phyloP scores from a whole-genome alignment of 371 early-diverging fungal genomes.

The Sporodiniella umbellata region DNA sequence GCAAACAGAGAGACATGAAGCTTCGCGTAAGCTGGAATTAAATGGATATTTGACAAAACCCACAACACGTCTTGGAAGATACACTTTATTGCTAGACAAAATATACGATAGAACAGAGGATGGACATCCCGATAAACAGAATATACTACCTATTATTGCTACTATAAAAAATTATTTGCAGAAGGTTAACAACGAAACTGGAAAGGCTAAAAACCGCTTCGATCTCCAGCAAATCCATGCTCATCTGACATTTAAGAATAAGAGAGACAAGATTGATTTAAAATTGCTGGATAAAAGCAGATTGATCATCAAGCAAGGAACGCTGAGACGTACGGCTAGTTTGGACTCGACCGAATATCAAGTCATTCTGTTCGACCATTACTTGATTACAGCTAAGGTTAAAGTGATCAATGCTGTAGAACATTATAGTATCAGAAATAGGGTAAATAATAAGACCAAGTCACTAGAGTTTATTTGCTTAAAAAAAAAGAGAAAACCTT shows the following conservation, averaged over 20 bases:
- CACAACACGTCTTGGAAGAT: constrained; percentile 18
- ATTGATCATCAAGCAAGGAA: constrained; percentile 34
- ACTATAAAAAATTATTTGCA: constrained; percentile 67
- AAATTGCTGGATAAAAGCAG: constrained; percentile 24
- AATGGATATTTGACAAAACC: constrained; percentile 65
- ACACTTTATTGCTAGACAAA: constrained; percentile 14
- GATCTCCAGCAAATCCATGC: constrained; percentile 47
- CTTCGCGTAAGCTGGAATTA: constrained; percentile 71
- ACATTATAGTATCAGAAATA: constrained; percentile 27
- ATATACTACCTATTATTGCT: constrained; percentile 56
- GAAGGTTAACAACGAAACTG: constrained; percentile 81
- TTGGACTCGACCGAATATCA: constrained; percentile 63
- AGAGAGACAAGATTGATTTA: constrained; percentile 20
- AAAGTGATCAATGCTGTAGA: constrained; percentile 26
- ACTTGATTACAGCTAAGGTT: constrained; percentile 35
- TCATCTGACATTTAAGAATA: constrained; percentile 24
- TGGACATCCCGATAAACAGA: constrained; percentile 29
- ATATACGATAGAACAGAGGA: constrained; percentile 7
- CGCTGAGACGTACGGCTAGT: constrained; percentile 43
- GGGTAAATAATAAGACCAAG: constrained; percentile 21
- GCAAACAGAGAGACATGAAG: constrained; percentile 62
- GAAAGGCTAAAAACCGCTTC: constrained; percentile 78
- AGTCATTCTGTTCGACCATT: constrained; percentile 42
- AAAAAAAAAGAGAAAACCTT: background rate
- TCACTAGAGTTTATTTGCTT: too few relatives aligned